Evolutionary conservation across 2,329 filamentous ascomycete species (phyloP).

Genomic region (Rhinocladiella similis): DNA sequence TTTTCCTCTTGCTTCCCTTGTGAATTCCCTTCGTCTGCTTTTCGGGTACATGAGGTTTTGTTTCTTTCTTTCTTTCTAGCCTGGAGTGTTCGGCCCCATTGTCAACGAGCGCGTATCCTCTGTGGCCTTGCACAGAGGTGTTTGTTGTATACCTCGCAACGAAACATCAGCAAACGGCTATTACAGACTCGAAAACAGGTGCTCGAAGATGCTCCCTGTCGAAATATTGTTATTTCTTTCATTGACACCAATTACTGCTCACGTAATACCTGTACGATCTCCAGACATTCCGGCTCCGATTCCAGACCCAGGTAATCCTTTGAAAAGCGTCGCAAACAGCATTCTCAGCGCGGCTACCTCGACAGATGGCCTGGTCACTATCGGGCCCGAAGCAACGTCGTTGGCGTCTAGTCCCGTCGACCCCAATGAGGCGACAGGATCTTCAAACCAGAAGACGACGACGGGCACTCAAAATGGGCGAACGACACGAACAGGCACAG

Average conservation of each 20-base stretch:
- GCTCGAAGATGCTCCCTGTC: background rate
- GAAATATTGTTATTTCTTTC: constrained; percentile 2
- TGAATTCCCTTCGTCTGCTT: too few relatives aligned
- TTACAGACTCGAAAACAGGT: background rate
- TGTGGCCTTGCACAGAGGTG: too few relatives aligned
- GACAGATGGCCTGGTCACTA: background rate
- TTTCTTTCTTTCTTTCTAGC: too few relatives aligned
- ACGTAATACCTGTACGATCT: constrained; percentile 8
- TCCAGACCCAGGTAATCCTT: constrained; percentile 2
- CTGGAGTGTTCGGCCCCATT: too few relatives aligned
- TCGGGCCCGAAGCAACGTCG: background rate
- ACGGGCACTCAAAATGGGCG: background rate
- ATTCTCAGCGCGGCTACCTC: constrained; percentile 9
- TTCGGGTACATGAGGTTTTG: too few relatives aligned
- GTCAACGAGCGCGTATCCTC: too few relatives aligned
- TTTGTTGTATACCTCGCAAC: too few relatives aligned
- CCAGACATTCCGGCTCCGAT: constrained; percentile 5
- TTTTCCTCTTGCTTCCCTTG: too few relatives aligned
- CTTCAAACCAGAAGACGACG: background rate
- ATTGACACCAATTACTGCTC: constrained; percentile 5
- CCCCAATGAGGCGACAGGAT: background rate
- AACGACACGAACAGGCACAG: background rate
- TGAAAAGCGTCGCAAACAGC: constrained; percentile 19
- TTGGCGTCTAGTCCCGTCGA: background rate
- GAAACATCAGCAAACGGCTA: background rate